Conservation (phyloP, 371 early-diverging fungal genomes). For the Lichtheimia hyalospora region DNA sequence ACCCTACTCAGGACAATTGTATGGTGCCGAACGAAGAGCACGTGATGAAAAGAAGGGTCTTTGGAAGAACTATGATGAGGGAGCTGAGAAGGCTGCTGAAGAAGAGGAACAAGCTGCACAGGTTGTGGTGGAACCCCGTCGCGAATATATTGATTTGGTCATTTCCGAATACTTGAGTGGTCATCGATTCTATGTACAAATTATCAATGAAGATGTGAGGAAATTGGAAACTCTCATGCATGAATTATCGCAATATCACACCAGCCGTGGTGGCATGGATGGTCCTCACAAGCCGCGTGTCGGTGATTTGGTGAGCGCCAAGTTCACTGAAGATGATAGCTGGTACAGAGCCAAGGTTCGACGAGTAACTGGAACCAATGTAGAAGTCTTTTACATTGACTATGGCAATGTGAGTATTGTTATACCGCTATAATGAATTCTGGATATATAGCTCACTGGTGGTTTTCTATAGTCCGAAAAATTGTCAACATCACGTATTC, state of each 20-base stretch:
- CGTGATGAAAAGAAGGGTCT: constrained; percentile 64
- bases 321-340: constrained; percentile 84
- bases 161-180: constrained; percentile 82
- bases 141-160: constrained; percentile 80
- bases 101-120: constrained; percentile 26
- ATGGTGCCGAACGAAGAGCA: constrained; percentile 79
- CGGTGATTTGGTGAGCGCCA: constrained; percentile 76
- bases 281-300: constrained; percentile 59
- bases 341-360: constrained; percentile 92
- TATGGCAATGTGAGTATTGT: constrained; percentile 78
- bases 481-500: constrained; percentile 57
- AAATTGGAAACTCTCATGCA: constrained; percentile 84
- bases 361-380: constrained; percentile 62
- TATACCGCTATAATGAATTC: neutral
- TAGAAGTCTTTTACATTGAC: constrained; percentile 84
- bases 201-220: constrained; percentile 68
- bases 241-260: constrained; percentile 71
- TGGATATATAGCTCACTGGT: no score
- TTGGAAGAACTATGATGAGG: constrained; percentile 43
- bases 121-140: constrained; percentile 43
- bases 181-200: constrained; percentile 76
- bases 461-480: constrained; percentile 54
- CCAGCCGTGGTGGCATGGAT: constrained; percentile 20
- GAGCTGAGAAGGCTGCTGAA: constrained; percentile 34
- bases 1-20: constrained; percentile 65